Evolutionary conservation across 2,329 filamentous ascomycete species (phyloP), one percentile per base, ranked within the genome.

Genomic region (Berkeleyomyces basicola): DNA sequence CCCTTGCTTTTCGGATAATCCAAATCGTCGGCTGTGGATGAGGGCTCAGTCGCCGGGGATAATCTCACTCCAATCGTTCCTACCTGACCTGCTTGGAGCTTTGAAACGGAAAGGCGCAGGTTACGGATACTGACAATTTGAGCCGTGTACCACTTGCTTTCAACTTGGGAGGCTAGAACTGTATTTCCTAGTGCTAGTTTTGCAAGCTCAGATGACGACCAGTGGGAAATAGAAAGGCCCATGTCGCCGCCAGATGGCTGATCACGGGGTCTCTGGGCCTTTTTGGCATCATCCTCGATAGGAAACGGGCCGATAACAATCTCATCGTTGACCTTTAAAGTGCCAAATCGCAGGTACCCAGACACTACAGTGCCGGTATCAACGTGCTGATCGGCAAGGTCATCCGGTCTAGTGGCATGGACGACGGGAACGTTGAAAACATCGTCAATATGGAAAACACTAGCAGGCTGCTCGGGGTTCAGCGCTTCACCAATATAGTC

Each of bases 391-490:
- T 63, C 75, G 70, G 62, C 76, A 7, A 61, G 42, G 10, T 43
- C 49, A 37, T 64, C 59, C 2, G 64, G 65, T 31, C 59, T 59
- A 6, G 57, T 11, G 1, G 64, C n/a, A 66, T 83, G 84, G 1
- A 83, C 82, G 0, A 81, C 80, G 0, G 86, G 82, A 11, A 91
- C 80, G 64, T 82, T 87, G 71, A 95, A 97, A 0, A 90, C 84
- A 68, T 96, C 92, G 70, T 97, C 92, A 33, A 97, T 82, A 69
- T 96, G 88, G 69, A 97, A 97, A 1, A 96, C 74, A 42, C 81
- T 81, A 3, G 76, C 75, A 1, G 83, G 81, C 62, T 82, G 79
- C 64, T 83, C 78, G 0, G 82, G 82, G 64, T 83, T 83, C 61
- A 83, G 69, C 1, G 75, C 76, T 49, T 75, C 74, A 1, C 79